These are phyloP conservation scores for Saprolegnia parasitica DNA, from an alignment of 352 stramenopile genomes.

Conservation along the genomic window DNA sequence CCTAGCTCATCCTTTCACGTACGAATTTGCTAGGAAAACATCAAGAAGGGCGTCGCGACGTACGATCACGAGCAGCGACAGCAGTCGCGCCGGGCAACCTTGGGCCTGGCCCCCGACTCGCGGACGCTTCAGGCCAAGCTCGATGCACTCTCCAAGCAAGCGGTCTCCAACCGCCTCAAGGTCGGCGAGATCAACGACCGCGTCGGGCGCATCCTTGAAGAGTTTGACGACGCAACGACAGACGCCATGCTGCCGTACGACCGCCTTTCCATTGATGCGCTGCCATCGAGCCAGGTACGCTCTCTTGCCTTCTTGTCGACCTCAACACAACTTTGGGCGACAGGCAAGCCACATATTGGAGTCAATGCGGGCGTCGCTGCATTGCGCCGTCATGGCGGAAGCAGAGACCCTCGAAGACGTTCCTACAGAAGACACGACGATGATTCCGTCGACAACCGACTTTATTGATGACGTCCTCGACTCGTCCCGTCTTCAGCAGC, in stretches of 20 bases:
- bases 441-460: neutral
- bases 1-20: no score
- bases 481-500: neutral
- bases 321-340: neutral
- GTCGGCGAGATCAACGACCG: neutral
- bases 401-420: neutral
- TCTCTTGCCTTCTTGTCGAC: neutral
- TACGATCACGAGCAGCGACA: neutral
- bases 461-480: neutral
- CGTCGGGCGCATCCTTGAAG: neutral
- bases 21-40: no score
- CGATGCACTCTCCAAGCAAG: neutral
- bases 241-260: neutral
- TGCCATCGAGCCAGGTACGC: neutral
- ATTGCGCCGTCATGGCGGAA: neutral
- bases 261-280: neutral
- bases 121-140: neutral
- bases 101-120: neutral
- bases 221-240: neutral
- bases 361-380: neutral
- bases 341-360: neutral
- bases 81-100: neutral
- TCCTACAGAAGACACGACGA: neutral
- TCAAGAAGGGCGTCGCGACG: neutral
- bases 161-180: neutral